Evolutionary conservation across 2,329 filamentous ascomycete genomes (phyloP).

Genomic region (Huntiella abstrusa): DNA sequence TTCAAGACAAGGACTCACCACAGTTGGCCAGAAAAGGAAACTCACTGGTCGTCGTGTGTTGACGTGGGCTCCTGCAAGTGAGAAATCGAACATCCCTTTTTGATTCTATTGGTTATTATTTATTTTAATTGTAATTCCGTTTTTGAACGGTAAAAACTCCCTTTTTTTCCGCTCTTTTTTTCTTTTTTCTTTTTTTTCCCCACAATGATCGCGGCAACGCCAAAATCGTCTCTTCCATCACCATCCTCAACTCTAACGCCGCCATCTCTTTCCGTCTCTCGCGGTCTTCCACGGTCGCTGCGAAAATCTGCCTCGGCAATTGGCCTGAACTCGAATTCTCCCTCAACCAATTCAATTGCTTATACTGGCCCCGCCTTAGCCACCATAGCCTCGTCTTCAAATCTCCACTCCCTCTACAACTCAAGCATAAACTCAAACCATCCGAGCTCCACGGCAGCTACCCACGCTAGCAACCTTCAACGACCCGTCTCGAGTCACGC

Average conservation of each 20-base stretch:
- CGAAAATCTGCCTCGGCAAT: constrained; percentile 9
- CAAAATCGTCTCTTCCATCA: not conserved
- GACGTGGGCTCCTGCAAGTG: too few species aligned
- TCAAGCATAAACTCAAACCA: not conserved
- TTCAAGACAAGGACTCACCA: too few species aligned
- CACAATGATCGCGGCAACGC: constrained; percentile 8
- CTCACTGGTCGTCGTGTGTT: too few species aligned
- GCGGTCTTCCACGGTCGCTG: constrained; percentile 9
- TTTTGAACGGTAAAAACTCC: not conserved
- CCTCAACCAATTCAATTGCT: not conserved
- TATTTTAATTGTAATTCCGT: constrained; percentile 2
- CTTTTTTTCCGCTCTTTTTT: constrained; percentile 4
- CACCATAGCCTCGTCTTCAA: constrained; percentile 8
- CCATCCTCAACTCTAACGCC: constrained; percentile 5
- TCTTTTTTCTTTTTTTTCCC: constrained; percentile 1
- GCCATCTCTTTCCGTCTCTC: constrained; percentile 6
- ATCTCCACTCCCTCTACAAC: constrained; percentile 7
- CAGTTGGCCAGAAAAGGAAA: too few species aligned
- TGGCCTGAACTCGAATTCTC: constrained; percentile 4
- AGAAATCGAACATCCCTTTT: constrained; percentile 1
- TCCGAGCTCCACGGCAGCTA: not conserved
- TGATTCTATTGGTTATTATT: not conserved
- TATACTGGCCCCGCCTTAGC: not conserved
- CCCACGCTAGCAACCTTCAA: too few species aligned
- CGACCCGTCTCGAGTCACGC: too few species aligned